Base-by-base conservation (phyloP, 495 filamentous ascomycete species). In the Aspergillus biplanus region DNA sequence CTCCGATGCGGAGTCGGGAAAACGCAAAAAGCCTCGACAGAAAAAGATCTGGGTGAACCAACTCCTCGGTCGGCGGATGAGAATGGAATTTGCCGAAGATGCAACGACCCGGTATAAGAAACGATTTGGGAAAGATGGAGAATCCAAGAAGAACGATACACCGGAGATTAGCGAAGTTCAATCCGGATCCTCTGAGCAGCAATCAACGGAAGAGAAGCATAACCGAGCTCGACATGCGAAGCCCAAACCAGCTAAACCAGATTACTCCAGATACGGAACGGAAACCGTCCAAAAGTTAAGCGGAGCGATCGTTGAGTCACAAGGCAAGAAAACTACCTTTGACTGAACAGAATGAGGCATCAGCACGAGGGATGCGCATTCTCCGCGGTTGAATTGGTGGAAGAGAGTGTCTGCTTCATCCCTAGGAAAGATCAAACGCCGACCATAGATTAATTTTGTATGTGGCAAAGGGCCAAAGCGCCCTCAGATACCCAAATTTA, bases 31-130 rank as follows among this genome's bases (percentile, higher is more conserved):
- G 69, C 80, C 79, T 35, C 85, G 85, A 72, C 85, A 80, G 63
- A 77, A 84, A 60, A 92, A 91, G 76, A 86, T 90, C 79, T 94
- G 88, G 86, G 85, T 96, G 56, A 96, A 97, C 72, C 82, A 84
- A 56, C 81, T 96, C 32, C 78, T 89, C 50, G 90, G 94, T 16
- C 85, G 96, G 15, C 83, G 84, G 53, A 80, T 99, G 69, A 87
- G 92, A 65, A 90, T 93, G 79, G 95, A 99, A 72, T 91, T 93
- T 69, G 95, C 96, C 8, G 94, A 99, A 78, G 94, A 96, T 71
- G 86, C 93, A 46, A 83, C 87, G 58, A 85, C 86, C 32, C 79
- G 95, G 48, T 98, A 99, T 74, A 91, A 92, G 78, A 98, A 97
- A 79, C 87, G 95, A 9, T 98, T 90, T 75, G 90, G 92, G 52